Evolutionary conservation across 257 asterid genomes (phyloP), one percentile per base, ranked within the genome.

Genomic region (Euphrasia confusa): DNA sequence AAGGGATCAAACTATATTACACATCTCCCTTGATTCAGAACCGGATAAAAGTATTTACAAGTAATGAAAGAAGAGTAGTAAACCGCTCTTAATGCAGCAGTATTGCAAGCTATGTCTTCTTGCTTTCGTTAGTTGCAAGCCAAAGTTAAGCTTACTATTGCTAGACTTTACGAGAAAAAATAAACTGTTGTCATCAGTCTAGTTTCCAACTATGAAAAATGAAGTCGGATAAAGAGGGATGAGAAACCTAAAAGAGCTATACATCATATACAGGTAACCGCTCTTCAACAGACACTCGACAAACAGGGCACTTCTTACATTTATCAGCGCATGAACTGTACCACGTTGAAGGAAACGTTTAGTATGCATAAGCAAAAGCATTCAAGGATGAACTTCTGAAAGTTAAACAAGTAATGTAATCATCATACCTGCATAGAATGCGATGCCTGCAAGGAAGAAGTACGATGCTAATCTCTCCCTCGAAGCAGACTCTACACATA

Each of bases 391-490:
- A 55, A 33, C 37, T 72, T 33, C 40, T 7, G 8, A 7, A 35
- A 54, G 63, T 64, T 10, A 33, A 26, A 64, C 14, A 58, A 53
- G 18, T 45, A n/a, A 39, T 26, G 33, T 45, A 54, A 63, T 54
- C 17, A 32, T 21, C 0, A 54, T 86, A 93, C 99, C 96, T 89
- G 94, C 99, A 93, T 13, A 93, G 83, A 68, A 87, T 70, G 40
- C 96, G 96, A 77, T 93, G 99, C 78, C 95, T 84, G 68, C 99
- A 93, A 15, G 99, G 99, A 73, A 89, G 97, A 70, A 89, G 95
- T 61, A 93, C 97, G 13, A 78, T 58, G 72, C 93, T 80, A 68
- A 93, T 89, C 85, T 93, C 99, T 68, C 96, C 84, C 75, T 87
- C 97, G 24, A 85, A 89, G 78, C 99, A 93, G 66, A 89, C 88